A percentile compares a stretch with the other conserved stretches of the same genome.
These are phyloP conservation scores for Russula olivacea DNA, from an alignment of 768 basidiomycete genomes.

Conservation along the genomic window DNA sequence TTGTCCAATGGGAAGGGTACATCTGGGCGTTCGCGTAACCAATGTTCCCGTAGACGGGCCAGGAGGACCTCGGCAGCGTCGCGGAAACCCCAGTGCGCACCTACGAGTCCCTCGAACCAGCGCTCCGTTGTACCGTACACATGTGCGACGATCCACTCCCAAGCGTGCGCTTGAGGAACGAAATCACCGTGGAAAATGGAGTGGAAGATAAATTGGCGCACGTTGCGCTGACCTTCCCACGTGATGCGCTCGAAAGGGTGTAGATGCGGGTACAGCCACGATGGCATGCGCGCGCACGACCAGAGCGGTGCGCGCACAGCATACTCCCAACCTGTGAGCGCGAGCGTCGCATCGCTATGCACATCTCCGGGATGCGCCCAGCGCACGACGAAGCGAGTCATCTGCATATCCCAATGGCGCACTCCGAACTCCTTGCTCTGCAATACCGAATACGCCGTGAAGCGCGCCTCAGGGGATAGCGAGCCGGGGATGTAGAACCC, in stretches of 20 bases:
- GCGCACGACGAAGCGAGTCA: constrained; percentile 31
- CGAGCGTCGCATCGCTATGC: constrained; percentile 22
- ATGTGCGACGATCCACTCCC: constrained; percentile 31
- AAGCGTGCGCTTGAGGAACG: constrained; percentile 19
- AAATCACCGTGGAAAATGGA: constrained; percentile 25
- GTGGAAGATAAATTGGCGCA: constrained; percentile 27
- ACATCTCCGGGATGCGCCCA: constrained; percentile 22
- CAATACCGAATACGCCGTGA: constrained; percentile 27
- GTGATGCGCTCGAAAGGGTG: constrained; percentile 26
- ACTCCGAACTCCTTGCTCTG: constrained; percentile 29
- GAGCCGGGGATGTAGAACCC: constrained; percentile 31
- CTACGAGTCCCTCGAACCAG: constrained; percentile 32
- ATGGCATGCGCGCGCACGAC: constrained; percentile 33
- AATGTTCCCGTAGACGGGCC: constrained; percentile 27
- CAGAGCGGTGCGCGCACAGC: constrained; percentile 31
- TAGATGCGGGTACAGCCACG: constrained; percentile 27
- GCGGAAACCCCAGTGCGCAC: constrained; percentile 30
- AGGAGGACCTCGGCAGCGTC: constrained; percentile 28
- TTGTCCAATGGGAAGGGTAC: constrained; percentile 25
- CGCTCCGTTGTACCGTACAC: constrained; percentile 31
- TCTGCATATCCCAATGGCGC: constrained; percentile 31
- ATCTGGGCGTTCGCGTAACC: constrained; percentile 29
- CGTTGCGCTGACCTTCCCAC: constrained; percentile 27
- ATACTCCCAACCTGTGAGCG: constrained; percentile 33
- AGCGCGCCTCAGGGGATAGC: constrained; percentile 28